Evolutionary conservation across 1,284 basidiomycete species (phyloP), one percentile per base, ranked within the genome.

Genomic region (Austropuccinia psidii): DNA sequence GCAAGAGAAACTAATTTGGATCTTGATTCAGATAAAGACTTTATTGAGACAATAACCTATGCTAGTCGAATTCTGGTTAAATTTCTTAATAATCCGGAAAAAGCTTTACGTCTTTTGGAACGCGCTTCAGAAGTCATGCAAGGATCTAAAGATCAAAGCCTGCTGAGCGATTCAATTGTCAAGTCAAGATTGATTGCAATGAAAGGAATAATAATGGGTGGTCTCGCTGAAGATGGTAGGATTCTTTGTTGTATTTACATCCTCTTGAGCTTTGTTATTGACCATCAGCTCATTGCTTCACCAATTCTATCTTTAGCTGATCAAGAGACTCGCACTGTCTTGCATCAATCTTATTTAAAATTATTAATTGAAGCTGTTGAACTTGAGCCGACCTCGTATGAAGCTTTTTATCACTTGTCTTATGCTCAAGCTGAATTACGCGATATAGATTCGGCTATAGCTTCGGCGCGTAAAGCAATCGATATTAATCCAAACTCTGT

Each of bases 381-480:
- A 31, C 82, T 85, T 9, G 82, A 86, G 70, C 84, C 88, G 0
- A 85, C 85, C 0, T 85, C 89, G 0, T 85, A 87, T 1, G 78
- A 80, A 27, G 87, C 86, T 0, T 85, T 88, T 78, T 94, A 90
- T 79, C 89, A 93, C 75, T 86, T 93, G 21, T 88, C 93, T 0
- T 83, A 92, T 11, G 88, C 88, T 0, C 87, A 90, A 66, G 85
- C 90, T 11, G 86, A 88, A 66, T 84, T 85, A n/a, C 86, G 89
- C 33, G 86, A 91, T 76, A 82, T 94, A 24, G 83, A 86, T 35
- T 82, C 84, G 4, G 93, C 93, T 0, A 84, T 90, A 1, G 81
- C 85, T 8, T 84, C 87, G 50, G 90, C 91, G 0, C 87, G 90
- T 13, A 81, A 84, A 13, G 90, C 91, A 0, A 76, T 79, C 19